These are phyloP conservation scores for Fusarium cyanostomum DNA, from an alignment of 2,329 filamentous ascomycete genomes.

Conservation along the genomic window DNA sequence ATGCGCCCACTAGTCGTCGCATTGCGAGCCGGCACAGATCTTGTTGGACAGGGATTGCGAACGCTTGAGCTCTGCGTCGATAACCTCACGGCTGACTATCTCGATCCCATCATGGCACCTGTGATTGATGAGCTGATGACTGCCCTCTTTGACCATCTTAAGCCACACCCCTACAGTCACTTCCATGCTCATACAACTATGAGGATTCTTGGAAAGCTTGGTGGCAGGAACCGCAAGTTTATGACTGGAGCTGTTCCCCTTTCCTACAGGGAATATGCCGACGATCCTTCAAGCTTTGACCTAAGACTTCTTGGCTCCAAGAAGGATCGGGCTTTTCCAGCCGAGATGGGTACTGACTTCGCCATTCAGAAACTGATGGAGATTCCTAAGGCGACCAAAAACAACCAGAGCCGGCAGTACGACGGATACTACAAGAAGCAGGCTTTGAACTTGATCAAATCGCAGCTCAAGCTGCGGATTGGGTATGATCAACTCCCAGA, in stretches of 20 bases:
- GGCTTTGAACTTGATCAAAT: conserved; percentile 85
- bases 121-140: conserved; percentile 99
- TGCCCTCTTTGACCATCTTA: conserved; percentile 93
- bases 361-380: conserved; percentile 91
- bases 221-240: conserved; percentile 94
- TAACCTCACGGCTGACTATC: conserved; percentile 95
- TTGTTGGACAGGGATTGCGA: conserved; percentile 92
- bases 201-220: conserved; percentile 95
- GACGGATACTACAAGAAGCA: conserved; percentile 94
- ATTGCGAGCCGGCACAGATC: conserved; percentile 86
- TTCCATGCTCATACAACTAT: conserved; percentile 98
- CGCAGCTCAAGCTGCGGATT: conserved; percentile 90
- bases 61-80: conserved; percentile 97
- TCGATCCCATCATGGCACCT: conserved; percentile 98
- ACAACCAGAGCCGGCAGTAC: conserved; percentile 64
- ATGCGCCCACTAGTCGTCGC: conserved; percentile 99
- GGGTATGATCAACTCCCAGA: conserved; percentile 89
- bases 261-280: conserved; percentile 83
- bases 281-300: conserved; percentile 89
- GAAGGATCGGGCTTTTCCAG: conserved; percentile 86
- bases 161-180: conserved; percentile 93
- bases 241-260: conserved; percentile 90
- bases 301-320: conserved; percentile 89
- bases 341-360: conserved; percentile 85
- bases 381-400: conserved; percentile 69